phyloP scores from a whole-genome alignment of 2,329 filamentous ascomycete species.

The Penicillium sp. region DNA sequence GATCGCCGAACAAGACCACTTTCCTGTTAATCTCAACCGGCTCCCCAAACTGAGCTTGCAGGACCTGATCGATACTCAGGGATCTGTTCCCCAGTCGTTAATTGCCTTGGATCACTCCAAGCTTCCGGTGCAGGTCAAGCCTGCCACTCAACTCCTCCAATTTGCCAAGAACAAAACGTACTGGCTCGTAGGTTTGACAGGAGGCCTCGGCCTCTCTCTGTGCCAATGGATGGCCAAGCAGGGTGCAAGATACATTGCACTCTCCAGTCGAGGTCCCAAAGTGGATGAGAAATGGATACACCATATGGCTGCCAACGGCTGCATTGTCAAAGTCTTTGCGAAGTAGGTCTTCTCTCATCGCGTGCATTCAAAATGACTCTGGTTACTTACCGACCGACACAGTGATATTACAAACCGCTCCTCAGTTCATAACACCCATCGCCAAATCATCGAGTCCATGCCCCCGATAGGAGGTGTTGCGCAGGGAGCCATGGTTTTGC shows the following conservation, averaged over 20 bases:
- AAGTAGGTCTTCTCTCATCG: conserved; percentile 15
- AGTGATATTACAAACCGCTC: conserved; percentile 26
- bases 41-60: conserved; percentile 6
- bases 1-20: conserved; percentile 3
- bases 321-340: conserved; percentile 22
- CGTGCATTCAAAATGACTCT: rapidly evolving
- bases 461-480: conserved; percentile 43
- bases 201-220: conserved; percentile 30
- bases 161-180: conserved; percentile 37
- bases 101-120: conserved; percentile 13
- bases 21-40: conserved; percentile 13
- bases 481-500: conserved; percentile 38
- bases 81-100: conserved; percentile 5
- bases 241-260: conserved; percentile 30
- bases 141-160: conserved; percentile 20
- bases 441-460: conserved; percentile 32
- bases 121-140: conserved; percentile 19
- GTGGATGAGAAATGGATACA: conserved; percentile 27
- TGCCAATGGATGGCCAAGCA: conserved; percentile 34
- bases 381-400: neutral
- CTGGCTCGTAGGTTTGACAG: conserved; percentile 33
- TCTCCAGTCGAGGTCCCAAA: conserved; percentile 35
- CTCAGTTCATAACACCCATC: conserved; percentile 26
- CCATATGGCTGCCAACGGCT: conserved; percentile 18
- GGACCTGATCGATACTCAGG: conserved; percentile 11